A percentile compares a stretch with the other conserved stretches of the same genome.
Conservation (phyloP, 1,284 basidiomycete genomes). For the Hymenochaete sp. region DNA sequence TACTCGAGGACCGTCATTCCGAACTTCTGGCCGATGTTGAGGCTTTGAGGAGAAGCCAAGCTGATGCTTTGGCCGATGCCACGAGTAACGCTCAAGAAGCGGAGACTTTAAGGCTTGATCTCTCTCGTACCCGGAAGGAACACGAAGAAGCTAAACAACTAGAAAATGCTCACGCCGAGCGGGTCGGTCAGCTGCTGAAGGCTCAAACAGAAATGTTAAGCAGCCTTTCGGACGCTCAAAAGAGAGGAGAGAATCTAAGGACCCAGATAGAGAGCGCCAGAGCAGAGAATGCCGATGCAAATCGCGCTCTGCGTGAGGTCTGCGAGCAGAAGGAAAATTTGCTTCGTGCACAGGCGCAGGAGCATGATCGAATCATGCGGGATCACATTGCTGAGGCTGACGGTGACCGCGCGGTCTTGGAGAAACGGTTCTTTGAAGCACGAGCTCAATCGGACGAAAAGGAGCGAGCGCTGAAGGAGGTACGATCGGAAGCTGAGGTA, state of each 20-base stretch:
- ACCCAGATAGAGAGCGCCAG: slow-evolving; percentile 60
- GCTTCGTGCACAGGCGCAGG: slow-evolving; percentile 62
- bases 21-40: slow-evolving; percentile 57
- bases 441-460: slow-evolving; percentile 52
- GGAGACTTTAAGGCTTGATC: slow-evolving; percentile 62
- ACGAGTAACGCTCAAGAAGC: slow-evolving; percentile 55
- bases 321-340: slow-evolving; percentile 69
- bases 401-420: slow-evolving; percentile 82
- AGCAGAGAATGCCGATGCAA: slow-evolving; percentile 58
- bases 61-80: slow-evolving; percentile 58
- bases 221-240: slow-evolving; percentile 66
- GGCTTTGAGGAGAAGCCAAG: slow-evolving; percentile 48
- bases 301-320: slow-evolving; percentile 55
- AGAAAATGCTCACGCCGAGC: slow-evolving; percentile 56
- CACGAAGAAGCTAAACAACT: slow-evolving; percentile 67
- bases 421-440: slow-evolving; percentile 77
- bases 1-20: slow-evolving; percentile 57
- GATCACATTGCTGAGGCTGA: slow-evolving; percentile 88
- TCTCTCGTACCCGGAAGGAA: slow-evolving; percentile 51
- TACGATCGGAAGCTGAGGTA: slow-evolving; percentile 47
- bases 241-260: slow-evolving; percentile 64
- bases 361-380: slow-evolving; percentile 76
- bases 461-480: slow-evolving; percentile 53
- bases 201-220: slow-evolving; percentile 65
- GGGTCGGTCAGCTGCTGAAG: slow-evolving; percentile 56